These are phyloP conservation scores for Lentinula lateritia DNA, from an alignment of 768 basidiomycete species.

Conservation along the genomic window DNA sequence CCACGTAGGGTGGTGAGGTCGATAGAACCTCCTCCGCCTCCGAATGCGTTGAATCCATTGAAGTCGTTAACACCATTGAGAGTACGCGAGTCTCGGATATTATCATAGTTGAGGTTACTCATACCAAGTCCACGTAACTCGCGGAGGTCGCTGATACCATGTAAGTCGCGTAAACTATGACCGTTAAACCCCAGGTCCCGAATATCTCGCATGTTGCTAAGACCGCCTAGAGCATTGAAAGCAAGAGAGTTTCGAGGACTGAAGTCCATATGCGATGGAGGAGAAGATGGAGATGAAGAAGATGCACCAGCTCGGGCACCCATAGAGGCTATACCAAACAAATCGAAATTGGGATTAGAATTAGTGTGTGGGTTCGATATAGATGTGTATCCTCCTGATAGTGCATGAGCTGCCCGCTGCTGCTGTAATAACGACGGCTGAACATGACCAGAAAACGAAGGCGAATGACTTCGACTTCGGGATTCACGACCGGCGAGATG, in stretches of 20 bases:
- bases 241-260: too few relatives aligned
- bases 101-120: background rate
- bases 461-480: background rate
- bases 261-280: too few relatives aligned
- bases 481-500: background rate
- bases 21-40: background rate
- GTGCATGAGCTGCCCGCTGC: background rate
- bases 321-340: background rate
- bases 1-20: background rate
- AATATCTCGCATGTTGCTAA: background rate
- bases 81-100: background rate
- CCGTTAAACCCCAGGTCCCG: background rate
- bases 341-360: background rate
- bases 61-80: background rate
- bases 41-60: background rate
- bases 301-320: background rate
- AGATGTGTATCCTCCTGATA: background rate
- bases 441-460: background rate
- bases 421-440: background rate
- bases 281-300: background rate
- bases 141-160: background rate
- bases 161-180: background rate
- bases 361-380: background rate
- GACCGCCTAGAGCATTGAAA: background rate
- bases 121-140: background rate